Percentiles rank a stretch among this genome's conserved stretches.
Conservation (phyloP, 257 asterid species). For the Euphrasia confusa region DNA sequence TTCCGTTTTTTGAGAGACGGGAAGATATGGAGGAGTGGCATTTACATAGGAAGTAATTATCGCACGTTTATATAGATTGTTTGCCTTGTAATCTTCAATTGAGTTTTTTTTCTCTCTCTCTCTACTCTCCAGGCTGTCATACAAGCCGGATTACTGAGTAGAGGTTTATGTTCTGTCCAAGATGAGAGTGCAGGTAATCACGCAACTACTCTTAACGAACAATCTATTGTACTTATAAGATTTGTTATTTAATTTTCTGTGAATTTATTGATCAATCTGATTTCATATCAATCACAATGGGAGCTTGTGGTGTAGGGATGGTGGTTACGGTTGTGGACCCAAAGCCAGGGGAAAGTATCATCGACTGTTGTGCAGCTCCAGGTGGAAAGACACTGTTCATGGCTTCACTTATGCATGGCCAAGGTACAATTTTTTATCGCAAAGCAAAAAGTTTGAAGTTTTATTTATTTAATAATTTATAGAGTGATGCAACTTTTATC, state of each 20-base stretch:
- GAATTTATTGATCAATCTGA: conserved; percentile 10
- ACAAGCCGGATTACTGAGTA: conserved; percentile 82
- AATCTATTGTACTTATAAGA: neutral
- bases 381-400: conserved; percentile 96
- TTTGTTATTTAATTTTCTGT: neutral
- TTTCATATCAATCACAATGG: conserved; percentile 4
- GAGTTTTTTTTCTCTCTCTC: conserved; percentile 9
- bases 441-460: neutral
- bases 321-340: conserved; percentile 78
- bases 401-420: conserved; percentile 74
- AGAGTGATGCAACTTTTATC: neutral
- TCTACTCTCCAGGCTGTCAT: conserved; percentile 50
- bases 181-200: conserved; percentile 92
- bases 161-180: conserved; percentile 85
- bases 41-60: neutral
- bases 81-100: conserved; percentile 16
- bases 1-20: neutral
- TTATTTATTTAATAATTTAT: neutral
- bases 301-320: conserved; percentile 52
- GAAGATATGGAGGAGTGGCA: neutral
- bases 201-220: conserved; percentile 14
- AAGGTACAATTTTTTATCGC: conserved; percentile 39
- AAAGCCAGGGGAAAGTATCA: conserved; percentile 74
- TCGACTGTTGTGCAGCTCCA: conserved; percentile 98
- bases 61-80: conserved; percentile 4